Evolutionary conservation across 1,284 basidiomycete genomes (phyloP), one percentile per base, ranked within the genome.

Genomic region (Phlebopus sp.): DNA sequence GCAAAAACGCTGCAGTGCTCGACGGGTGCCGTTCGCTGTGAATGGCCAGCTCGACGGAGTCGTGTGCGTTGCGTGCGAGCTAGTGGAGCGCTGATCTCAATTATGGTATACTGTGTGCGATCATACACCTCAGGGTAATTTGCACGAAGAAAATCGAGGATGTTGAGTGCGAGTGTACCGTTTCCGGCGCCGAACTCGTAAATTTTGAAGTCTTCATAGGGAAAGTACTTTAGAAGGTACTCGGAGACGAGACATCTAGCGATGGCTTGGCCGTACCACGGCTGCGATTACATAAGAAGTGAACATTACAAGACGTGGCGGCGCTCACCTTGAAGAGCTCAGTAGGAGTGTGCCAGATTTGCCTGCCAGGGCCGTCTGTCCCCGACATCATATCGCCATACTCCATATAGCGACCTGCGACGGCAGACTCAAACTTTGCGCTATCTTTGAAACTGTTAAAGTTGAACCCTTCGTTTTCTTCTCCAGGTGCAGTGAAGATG

Each of bases 131-230:
- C 91, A 0, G 95, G 93, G 63, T 97, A 86, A 35, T 84, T 70
- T 37, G 82, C 77, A 21, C 76, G 78, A 21, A 99, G 70, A 59
- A 86, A 92, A 62, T 90, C 79, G 49, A 99, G 79, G 39, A 97
- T 82, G 62, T 97, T 90, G 62, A 80, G 69, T 36, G 97, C 96
- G 47, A 99, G 76, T 0, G 95, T 95, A 0, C 97, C 97, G 58
- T 98, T 98, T 23, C 97, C 97, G 2, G 95, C 97, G 27, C 97
- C 97, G 52, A 99, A 87, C 68, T 99, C 97, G 75, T 97, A 99
- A 47, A 99, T 85, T 52, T 91, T 81, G 54, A 99, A 82, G 65
- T 97, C 94, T 68, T 97, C 88, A 64, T 97, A 95, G 1, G 95
- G 95, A 65, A 93, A 97, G 63, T 95, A 89, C 65, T 94, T 92